A percentile compares a stretch with the other conserved stretches of the same genome.
Evolutionary conservation across 2,329 filamentous ascomycete species (phyloP).

Genomic region (Mycocentrospora acerina): DNA sequence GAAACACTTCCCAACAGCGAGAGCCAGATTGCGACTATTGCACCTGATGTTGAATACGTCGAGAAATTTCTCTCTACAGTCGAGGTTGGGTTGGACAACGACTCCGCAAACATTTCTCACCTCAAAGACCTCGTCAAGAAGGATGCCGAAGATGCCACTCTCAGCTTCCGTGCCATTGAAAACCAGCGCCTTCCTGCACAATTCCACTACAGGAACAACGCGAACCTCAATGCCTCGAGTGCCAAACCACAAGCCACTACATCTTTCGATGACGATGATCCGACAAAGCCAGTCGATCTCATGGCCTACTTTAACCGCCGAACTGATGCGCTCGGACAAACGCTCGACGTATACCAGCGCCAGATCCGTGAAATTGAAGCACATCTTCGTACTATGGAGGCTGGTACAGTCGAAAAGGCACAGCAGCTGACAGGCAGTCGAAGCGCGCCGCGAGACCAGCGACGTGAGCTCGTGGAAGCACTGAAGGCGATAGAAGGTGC

Average conservation of each 20-base stretch:
- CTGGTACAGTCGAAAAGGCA: constrained; percentile 45
- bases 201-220: constrained; percentile 57
- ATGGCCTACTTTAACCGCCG: constrained; percentile 49
- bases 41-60: constrained; percentile 65
- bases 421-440: constrained; percentile 44
- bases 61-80: constrained; percentile 63
- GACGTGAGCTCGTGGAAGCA: constrained; percentile 49
- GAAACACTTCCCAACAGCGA: constrained; percentile 64
- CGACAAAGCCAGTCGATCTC: constrained; percentile 45
- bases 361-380: constrained; percentile 52
- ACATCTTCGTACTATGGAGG: constrained; percentile 53
- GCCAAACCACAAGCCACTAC: constrained; percentile 26
- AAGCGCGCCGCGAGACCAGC: constrained; percentile 40
- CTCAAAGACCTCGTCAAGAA: constrained; percentile 61
- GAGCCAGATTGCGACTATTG: constrained; percentile 64
- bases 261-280: constrained; percentile 42
- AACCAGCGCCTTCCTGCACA: constrained; percentile 70
- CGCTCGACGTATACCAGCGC: constrained; percentile 44
- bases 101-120: constrained; percentile 61
- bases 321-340: constrained; percentile 42
- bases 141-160: constrained; percentile 69
- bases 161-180: constrained; percentile 72
- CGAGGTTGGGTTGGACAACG: constrained; percentile 63
- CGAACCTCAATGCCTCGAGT: constrained; percentile 34
- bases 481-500: constrained; percentile 53